A percentile compares a stretch with the other conserved stretches of the same genome.
Evolutionary conservation across 1,139 yeast genomes (phyloP).

Genomic region (Scheffersomyces parashehatae): DNA sequence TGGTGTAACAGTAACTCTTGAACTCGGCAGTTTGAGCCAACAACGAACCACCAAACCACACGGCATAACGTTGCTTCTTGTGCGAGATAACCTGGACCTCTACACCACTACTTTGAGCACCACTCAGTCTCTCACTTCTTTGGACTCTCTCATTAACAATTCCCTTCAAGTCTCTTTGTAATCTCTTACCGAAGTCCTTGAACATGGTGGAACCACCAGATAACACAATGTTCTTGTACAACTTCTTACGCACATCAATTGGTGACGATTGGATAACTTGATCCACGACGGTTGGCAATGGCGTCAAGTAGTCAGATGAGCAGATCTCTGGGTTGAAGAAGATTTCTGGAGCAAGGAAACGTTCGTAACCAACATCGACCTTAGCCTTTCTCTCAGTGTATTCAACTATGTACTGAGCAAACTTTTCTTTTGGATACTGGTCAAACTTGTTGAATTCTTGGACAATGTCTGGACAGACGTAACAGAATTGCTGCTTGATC

Average conservation of each 20-base stretch:
- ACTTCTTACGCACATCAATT: slow-evolving; percentile 95
- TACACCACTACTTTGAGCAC: slow-evolving; percentile 89
- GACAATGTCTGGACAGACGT: slow-evolving; percentile 96
- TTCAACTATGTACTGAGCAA: slow-evolving; percentile 91
- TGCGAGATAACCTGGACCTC: slow-evolving; percentile 97
- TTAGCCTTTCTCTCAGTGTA: slow-evolving; percentile 67
- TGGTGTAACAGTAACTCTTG: slow-evolving; percentile 94
- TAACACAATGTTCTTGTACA: slow-evolving; percentile 90
- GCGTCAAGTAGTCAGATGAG: slow-evolving; percentile 91
- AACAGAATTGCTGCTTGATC: slow-evolving; percentile 94
- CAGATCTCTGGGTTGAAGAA: slow-evolving; percentile 98
- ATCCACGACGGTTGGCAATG: slow-evolving; percentile 93
- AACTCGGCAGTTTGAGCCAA: slow-evolving; percentile 97
- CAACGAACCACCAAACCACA: slow-evolving; percentile 98
- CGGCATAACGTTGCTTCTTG: slow-evolving; percentile 97
- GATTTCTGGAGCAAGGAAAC: slow-evolving; percentile 97
- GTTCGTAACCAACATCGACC: slow-evolving; percentile 95
- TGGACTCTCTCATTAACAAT: slow-evolving; percentile 89
- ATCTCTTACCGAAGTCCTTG: slow-evolving; percentile 94
- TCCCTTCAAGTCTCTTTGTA: slow-evolving; percentile 89
- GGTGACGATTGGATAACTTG: slow-evolving; percentile 94
- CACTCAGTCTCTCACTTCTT: slow-evolving; percentile 74
- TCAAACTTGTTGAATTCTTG: slow-evolving; percentile 95
- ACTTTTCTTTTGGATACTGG: slow-evolving; percentile 83
- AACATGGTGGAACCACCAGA: slow-evolving; percentile 99